Conservation (phyloP, 2,329 filamentous ascomycete genomes). For the Venturia pyrina region DNA sequence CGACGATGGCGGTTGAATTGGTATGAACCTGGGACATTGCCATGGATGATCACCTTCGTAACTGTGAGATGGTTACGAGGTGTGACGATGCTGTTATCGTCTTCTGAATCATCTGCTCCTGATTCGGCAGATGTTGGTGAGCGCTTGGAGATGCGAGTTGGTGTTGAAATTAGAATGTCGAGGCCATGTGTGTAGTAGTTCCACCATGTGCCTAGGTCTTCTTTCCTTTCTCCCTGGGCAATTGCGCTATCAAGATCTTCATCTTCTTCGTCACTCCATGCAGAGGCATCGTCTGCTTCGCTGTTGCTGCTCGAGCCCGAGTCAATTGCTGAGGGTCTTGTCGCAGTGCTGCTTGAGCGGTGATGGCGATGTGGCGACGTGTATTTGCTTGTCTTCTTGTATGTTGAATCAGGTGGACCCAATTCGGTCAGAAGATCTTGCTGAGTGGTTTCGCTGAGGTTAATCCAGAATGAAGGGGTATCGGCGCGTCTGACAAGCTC, state of each 20-base stretch:
- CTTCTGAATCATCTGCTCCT: constrained; percentile 17
- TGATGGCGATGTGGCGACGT: constrained; percentile 1
- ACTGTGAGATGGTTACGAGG: constrained; percentile 60
- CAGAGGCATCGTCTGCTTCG: constrained; percentile 15
- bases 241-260: constrained; percentile 37
- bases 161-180: constrained; percentile 80
- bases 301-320: background rate
- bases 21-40: constrained; percentile 90
- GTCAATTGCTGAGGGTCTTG: background rate
- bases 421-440: constrained; percentile 87
- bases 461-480: constrained; percentile 57
- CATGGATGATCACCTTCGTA: constrained; percentile 87
- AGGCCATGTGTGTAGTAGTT: constrained; percentile 97
- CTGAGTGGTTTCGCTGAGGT: constrained; percentile 75
- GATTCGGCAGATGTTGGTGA: constrained; percentile 16
- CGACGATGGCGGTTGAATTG: constrained; percentile 91
- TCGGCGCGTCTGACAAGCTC: constrained; percentile 63
- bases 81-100: constrained; percentile 18
- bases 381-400: constrained; percentile 59
- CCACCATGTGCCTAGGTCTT: constrained; percentile 68
- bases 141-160: constrained; percentile 37
- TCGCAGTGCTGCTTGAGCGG: constrained; percentile 1
- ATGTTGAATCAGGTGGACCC: constrained; percentile 87
- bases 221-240: constrained; percentile 45
- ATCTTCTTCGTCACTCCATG: constrained; percentile 50